A percentile compares a stretch with the other conserved stretches of the same genome.
phyloP scores from a whole-genome alignment of 305 asterid species.

The Lippia alba region DNA sequence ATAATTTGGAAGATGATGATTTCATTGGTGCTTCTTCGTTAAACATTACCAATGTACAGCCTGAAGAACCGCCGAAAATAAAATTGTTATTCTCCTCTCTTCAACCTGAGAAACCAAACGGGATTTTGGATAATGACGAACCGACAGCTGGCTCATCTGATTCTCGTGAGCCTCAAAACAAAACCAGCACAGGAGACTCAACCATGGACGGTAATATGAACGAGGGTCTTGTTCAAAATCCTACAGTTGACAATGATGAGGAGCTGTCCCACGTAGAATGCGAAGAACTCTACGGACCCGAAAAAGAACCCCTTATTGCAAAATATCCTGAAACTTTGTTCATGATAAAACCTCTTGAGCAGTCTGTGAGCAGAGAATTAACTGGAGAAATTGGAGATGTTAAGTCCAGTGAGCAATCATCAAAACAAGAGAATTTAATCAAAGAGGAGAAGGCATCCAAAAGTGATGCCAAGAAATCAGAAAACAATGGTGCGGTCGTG shows the following conservation, averaged over 20 bases:
- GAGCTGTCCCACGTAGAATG: conserved; percentile 77
- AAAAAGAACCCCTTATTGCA: conserved; percentile 64
- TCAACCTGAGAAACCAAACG: conserved; percentile 51
- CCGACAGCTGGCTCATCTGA: conserved; percentile 41
- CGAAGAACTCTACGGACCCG: conserved; percentile 96
- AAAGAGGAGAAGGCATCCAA: conserved; percentile 51
- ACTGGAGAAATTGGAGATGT: conserved; percentile 39
- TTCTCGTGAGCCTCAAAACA: conserved; percentile 38
- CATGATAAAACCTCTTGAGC: conserved; percentile 36
- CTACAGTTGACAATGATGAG: conserved; percentile 48
- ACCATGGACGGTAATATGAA: conserved; percentile 36
- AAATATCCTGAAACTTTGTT: conserved; percentile 62
- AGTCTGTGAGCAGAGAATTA: conserved; percentile 30
- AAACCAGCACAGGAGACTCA: conserved; percentile 40
- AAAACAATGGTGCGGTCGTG: conserved; percentile 45
- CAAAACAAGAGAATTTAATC: conserved; percentile 43
- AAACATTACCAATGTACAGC: conserved; percentile 51
- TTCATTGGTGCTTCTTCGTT: conserved; percentile 68
- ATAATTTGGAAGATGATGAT: conserved; percentile 89
- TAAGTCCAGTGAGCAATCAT: conserved; percentile 37
- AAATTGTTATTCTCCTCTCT: conserved; percentile 75
- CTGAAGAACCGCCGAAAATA: conserved; percentile 68
- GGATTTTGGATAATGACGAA: conserved; percentile 35
- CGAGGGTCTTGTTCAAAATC: conserved; percentile 39
- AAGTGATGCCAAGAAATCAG: conserved; percentile 53